These are phyloP conservation scores for Sphaerulina populicola DNA, from an alignment of 2,329 filamentous ascomycete species.

Conservation along the genomic window DNA sequence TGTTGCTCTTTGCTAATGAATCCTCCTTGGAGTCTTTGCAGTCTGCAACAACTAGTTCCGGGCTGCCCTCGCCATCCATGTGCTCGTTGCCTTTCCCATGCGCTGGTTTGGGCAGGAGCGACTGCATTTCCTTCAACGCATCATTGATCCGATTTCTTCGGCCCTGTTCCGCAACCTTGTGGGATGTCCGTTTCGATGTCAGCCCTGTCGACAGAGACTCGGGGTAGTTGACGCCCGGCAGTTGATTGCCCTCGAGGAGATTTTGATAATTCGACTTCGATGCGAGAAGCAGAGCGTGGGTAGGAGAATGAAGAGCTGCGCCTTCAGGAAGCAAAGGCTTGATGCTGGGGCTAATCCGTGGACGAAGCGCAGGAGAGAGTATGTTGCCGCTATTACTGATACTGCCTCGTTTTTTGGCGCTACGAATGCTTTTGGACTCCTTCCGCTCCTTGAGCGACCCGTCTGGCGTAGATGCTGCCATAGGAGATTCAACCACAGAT, in stretches of 20 bases:
- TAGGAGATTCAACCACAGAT: slow-evolving; percentile 39
- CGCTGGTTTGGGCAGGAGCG: slow-evolving; percentile 58
- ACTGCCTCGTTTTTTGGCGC: slow-evolving; percentile 59
- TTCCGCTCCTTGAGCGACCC: slow-evolving; percentile 26
- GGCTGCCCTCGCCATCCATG: slow-evolving; percentile 35
- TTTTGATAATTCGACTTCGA: slow-evolving; percentile 98
- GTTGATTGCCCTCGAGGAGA: slow-evolving; percentile 82
- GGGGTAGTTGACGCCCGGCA: slow-evolving; percentile 61
- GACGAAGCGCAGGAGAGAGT: slow-evolving; percentile 77
- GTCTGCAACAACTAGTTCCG: slow-evolving; percentile 39
- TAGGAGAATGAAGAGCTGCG: slow-evolving; percentile 46
- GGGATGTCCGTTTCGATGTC: slow-evolving; percentile 91
- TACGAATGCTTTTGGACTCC: slow-evolving; percentile 40
- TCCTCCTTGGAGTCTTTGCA: slow-evolving; percentile 31
- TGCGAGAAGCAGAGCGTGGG: slow-evolving; percentile 67
- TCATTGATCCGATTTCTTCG: slow-evolving; percentile 91
- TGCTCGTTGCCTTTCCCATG: slow-evolving; percentile 23
- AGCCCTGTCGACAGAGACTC: slow-evolving; percentile 86
- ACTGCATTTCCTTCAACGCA: slow-evolving; percentile 83
- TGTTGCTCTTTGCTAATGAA: slow-evolving; percentile 47
- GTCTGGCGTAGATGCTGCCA: slow-evolving; percentile 39
- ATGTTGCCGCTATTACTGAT: slow-evolving; percentile 50
- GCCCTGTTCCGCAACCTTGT: slow-evolving; percentile 96
- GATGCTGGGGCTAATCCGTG: slow-evolving; percentile 87
- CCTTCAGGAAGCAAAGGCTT: slow-evolving; percentile 75